A percentile compares a stretch with the other conserved stretches of the same genome.
phyloP scores from a whole-genome alignment of 1,139 yeast genomes.

The Spencermartinsiella ligniputridi region DNA sequence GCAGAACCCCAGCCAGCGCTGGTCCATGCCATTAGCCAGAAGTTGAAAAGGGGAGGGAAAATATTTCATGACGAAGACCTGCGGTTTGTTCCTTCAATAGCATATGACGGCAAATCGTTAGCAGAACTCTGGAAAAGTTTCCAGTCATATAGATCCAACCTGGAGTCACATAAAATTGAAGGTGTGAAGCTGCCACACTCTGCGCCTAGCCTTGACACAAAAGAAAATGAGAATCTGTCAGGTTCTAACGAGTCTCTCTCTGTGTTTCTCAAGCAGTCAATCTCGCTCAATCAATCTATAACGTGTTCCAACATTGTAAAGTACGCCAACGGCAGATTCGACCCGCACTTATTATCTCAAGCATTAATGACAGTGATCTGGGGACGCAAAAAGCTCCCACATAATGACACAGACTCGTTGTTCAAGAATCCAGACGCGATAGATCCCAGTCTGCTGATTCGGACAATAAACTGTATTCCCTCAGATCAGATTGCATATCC shows the following conservation, averaged over 20 bases:
- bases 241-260: constrained; percentile 1
- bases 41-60: not conserved
- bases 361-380: constrained; percentile 13
- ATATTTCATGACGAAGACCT: constrained; percentile 3
- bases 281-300: constrained; percentile 12
- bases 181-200: not conserved
- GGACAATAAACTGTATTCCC: constrained; percentile 11
- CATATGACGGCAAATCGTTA: constrained; percentile 9
- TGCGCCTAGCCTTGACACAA: not conserved
- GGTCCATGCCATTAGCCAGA: not conserved
- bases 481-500: constrained; percentile 7
- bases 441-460: constrained; percentile 11
- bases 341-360: constrained; percentile 8
- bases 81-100: constrained; percentile 4
- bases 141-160: constrained; percentile 5
- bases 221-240: not conserved
- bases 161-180: constrained; percentile 1
- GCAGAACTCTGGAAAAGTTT: constrained; percentile 9
- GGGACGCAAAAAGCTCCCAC: constrained; percentile 8
- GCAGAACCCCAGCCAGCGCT: not conserved
- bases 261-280: constrained; percentile 14
- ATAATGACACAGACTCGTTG: constrained; percentile 9
- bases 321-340: constrained; percentile 11
- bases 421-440: constrained; percentile 5
- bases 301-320: constrained; percentile 15